A percentile compares a stretch with the other conserved stretches of the same genome.
Conservation (phyloP, 1,284 basidiomycete genomes). For the Malassezia pachydermatis region DNA sequence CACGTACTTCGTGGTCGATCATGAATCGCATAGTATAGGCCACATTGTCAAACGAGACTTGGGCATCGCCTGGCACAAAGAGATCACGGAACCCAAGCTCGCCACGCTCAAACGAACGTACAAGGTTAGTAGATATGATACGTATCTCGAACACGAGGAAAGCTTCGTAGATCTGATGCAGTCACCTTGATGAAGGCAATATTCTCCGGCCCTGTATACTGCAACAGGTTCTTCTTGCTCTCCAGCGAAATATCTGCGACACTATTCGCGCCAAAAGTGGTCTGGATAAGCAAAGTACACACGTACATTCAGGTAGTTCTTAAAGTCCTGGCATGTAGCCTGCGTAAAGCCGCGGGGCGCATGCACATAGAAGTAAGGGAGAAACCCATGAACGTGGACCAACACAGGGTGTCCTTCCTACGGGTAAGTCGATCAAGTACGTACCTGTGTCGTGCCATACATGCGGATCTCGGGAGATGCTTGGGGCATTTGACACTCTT, state of each 20-base stretch:
- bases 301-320: constrained; percentile 40
- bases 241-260: constrained; percentile 29
- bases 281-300: constrained; percentile 1
- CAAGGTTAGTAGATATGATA: constrained; percentile 3
- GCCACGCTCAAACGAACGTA: constrained; percentile 39
- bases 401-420: constrained; percentile 38
- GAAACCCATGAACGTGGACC: constrained; percentile 45
- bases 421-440: not conserved
- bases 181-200: constrained; percentile 45
- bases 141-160: constrained; percentile 35
- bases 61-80: constrained; percentile 33
- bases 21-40: constrained; percentile 46
- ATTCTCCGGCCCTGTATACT: constrained; percentile 37
- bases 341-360: constrained; percentile 40
- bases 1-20: constrained; percentile 33
- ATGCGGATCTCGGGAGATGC: constrained; percentile 40
- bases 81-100: constrained; percentile 43
- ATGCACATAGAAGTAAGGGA: constrained; percentile 45
- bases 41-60: constrained; percentile 45
- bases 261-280: constrained; percentile 25
- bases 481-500: constrained; percentile 33
- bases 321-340: constrained; percentile 37
- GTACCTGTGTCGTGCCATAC: constrained; percentile 36
- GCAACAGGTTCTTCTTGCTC: constrained; percentile 42
- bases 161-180: constrained; percentile 31